These are phyloP conservation scores for Candida sp. DNA, from an alignment of 1,139 yeast genomes.

Conservation along the genomic window DNA sequence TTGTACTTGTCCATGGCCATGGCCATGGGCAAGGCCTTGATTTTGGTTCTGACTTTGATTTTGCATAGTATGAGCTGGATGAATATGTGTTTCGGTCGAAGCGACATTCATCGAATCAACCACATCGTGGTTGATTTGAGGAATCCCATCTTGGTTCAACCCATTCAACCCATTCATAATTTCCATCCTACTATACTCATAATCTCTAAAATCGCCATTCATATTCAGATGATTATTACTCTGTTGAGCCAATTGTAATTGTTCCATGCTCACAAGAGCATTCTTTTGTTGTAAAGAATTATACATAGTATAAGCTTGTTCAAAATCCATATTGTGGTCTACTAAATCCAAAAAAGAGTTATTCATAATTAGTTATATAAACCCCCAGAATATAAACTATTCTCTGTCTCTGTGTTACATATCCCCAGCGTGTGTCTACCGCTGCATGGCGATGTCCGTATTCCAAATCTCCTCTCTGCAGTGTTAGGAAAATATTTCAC, in stretches of 20 bases:
- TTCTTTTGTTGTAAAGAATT: constrained; percentile 37
- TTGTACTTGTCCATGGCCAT: not conserved
- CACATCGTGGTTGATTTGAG: not conserved
- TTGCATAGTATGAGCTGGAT: not conserved
- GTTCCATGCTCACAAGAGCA: constrained; percentile 34
- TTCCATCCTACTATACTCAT: not conserved
- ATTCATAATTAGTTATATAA: constrained; percentile 6
- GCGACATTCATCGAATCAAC: not conserved
- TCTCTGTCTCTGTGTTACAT: no score
- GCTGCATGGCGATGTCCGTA: not conserved
- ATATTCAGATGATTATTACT: constrained; percentile 12
- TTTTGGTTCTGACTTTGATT: not conserved
- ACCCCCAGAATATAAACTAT: not conserved
- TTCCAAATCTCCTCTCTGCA: not conserved
- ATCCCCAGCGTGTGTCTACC: not conserved
- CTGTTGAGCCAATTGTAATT: constrained; percentile 36
- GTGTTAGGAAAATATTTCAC: not conserved
- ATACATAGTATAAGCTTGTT: constrained; percentile 45
- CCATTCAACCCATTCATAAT: not conserved
- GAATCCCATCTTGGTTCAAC: not conserved
- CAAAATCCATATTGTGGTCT: constrained; percentile 45
- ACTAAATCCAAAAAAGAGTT: constrained; percentile 26
- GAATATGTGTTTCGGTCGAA: not conserved
- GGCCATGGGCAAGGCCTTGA: not conserved
- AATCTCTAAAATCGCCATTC: not conserved